A percentile compares a stretch with the other conserved stretches of the same genome.
These are phyloP conservation scores for Claviceps maximensis DNA, from an alignment of 2,329 filamentous ascomycete genomes.

Conservation along the genomic window DNA sequence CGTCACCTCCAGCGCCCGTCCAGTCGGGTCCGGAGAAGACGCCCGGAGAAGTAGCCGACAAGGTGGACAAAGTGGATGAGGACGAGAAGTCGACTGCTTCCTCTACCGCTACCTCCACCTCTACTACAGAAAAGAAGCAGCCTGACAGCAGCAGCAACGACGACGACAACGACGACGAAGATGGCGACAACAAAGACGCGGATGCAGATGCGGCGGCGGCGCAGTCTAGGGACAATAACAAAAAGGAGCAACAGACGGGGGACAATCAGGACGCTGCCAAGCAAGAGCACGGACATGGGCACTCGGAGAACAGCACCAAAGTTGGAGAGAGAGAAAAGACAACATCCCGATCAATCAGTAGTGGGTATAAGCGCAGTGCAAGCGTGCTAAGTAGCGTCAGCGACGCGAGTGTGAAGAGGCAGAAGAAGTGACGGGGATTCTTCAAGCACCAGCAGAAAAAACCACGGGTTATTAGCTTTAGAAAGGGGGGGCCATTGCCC, in stretches of 20 bases:
- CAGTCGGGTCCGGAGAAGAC: not conserved
- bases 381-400: slow-evolving; percentile 63
- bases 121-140: slow-evolving; percentile 1
- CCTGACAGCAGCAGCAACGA: slow-evolving; percentile 11
- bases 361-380: slow-evolving; percentile 61
- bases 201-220: not conserved
- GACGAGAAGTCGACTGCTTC: slow-evolving; percentile 1
- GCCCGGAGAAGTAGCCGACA: not conserved
- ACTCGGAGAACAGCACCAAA: not conserved
- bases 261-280: not conserved
- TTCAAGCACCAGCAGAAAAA: not conserved
- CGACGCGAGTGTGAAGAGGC: slow-evolving; percentile 47
- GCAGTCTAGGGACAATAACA: slow-evolving; percentile 8
- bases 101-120: not conserved
- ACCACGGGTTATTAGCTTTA: not conserved
- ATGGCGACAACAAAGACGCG: not conserved
- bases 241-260: slow-evolving; percentile 1
- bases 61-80: slow-evolving; percentile 8
- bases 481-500: not conserved
- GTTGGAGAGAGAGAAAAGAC: slow-evolving; percentile 14
- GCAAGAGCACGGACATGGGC: not conserved
- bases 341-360: slow-evolving; percentile 23
- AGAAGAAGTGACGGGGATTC: slow-evolving; percentile 36
- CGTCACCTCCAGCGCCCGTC: not conserved
- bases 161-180: slow-evolving; percentile 6